Evolutionary conservation across 805 yeast species (phyloP).

Genomic region (Sugiyamaella lignohabitans): DNA sequence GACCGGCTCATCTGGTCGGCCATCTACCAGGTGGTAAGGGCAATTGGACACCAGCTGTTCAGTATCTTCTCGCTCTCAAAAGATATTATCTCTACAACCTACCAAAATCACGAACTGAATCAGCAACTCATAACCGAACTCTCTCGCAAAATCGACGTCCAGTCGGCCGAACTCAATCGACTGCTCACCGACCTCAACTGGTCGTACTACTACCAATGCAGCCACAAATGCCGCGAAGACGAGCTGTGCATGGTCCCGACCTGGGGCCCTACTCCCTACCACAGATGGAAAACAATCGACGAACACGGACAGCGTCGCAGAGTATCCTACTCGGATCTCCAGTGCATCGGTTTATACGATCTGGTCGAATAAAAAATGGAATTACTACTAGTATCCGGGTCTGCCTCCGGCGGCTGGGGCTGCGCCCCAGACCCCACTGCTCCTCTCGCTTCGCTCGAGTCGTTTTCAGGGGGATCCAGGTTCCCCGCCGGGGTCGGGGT

Average conservation of each 20-base stretch:
- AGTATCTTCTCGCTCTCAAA: conserved; percentile 1
- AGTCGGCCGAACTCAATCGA: not conserved
- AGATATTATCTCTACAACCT: conserved; percentile 1
- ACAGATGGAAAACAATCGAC: conserved; percentile 5
- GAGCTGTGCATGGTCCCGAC: conserved; percentile 11
- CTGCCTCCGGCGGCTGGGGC: too few relatives aligned
- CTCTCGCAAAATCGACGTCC: not conserved
- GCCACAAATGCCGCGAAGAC: conserved; percentile 3
- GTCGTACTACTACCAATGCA: conserved; percentile 11
- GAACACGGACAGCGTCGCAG: not conserved
- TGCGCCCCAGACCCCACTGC: too few relatives aligned
- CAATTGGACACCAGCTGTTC: conserved; percentile 3
- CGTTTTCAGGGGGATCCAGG: too few relatives aligned
- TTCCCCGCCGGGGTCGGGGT: too few relatives aligned
- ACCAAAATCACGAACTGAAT: not conserved
- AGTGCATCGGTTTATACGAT: not conserved
- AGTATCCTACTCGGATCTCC: not conserved
- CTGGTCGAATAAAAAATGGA: too few relatives aligned
- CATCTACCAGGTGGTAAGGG: conserved; percentile 3
- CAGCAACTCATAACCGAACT: too few relatives aligned
- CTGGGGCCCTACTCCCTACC: conserved; percentile 14
- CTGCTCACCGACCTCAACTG: conserved; percentile 7
- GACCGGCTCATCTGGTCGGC: conserved; percentile 12
- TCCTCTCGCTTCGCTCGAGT: too few relatives aligned
- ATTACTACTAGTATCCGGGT: too few relatives aligned